These are phyloP conservation scores for Quercus tomentella DNA, from an alignment of 331 rosid species.

Conservation along the genomic window DNA sequence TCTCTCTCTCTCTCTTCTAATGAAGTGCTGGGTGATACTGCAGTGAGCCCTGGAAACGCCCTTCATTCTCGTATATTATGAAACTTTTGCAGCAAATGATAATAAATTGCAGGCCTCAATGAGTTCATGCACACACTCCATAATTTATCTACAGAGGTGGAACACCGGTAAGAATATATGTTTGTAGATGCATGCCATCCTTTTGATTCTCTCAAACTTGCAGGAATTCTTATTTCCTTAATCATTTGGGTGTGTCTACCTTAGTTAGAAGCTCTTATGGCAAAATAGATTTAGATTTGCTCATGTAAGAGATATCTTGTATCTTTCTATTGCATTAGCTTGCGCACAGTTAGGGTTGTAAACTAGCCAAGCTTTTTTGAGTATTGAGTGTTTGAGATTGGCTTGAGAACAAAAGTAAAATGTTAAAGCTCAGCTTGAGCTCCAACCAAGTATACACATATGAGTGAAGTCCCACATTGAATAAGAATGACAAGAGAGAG, in stretches of 20 bases:
- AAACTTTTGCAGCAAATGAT: slow-evolving; percentile 66
- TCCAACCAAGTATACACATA: too few relatives aligned
- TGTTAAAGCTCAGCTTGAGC: too few relatives aligned
- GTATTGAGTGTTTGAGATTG: not conserved
- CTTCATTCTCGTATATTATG: slow-evolving; percentile 72
- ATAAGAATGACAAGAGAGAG: too few relatives aligned
- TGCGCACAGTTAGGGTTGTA: not conserved
- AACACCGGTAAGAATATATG: not conserved
- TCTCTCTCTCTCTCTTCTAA: not conserved
- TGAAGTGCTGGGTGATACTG: slow-evolving; percentile 20
- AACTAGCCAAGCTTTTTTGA: not conserved
- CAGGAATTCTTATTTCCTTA: not conserved
- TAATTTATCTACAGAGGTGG: slow-evolving; percentile 23
- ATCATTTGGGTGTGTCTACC: not conserved
- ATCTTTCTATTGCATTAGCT: not conserved
- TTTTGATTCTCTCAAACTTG: not conserved
- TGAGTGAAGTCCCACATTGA: too few relatives aligned
- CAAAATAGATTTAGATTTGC: not conserved
- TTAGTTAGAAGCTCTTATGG: not conserved
- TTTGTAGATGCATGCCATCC: not conserved
- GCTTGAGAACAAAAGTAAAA: too few relatives aligned
- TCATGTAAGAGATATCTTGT: not conserved
- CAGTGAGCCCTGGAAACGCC: slow-evolving; percentile 78
- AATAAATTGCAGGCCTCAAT: slow-evolving; percentile 30
- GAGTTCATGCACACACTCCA: slow-evolving; percentile 31